Evolutionary conservation across 139 green algal species (phyloP).

Genomic region (Spirogloea muscicola): DNA sequence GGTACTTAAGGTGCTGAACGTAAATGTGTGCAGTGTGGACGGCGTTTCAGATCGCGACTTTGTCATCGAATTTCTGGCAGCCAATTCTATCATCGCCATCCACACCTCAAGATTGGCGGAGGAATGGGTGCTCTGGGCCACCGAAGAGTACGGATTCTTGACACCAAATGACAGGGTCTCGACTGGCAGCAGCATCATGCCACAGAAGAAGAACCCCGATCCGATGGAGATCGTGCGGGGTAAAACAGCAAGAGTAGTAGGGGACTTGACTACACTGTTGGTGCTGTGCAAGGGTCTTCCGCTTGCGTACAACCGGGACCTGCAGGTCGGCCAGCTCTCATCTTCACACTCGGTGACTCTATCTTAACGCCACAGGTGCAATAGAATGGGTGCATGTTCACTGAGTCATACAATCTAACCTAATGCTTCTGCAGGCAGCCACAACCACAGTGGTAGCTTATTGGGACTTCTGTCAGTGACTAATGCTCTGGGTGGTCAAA

Average conservation of each 20-base stretch:
- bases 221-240: slow-evolving; percentile 90
- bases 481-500: too few species aligned
- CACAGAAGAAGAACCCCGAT: slow-evolving; percentile 99
- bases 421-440: too few species aligned
- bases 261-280: slow-evolving; percentile 83
- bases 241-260: slow-evolving; percentile 76
- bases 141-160: slow-evolving; percentile 49
- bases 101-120: slow-evolving; percentile 75
- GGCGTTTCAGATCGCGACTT: slow-evolving; percentile 93
- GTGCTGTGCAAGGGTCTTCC: slow-evolving; percentile 89
- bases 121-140: slow-evolving; percentile 49
- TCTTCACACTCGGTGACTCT: too few species aligned
- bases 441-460: too few species aligned
- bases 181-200: slow-evolving; percentile 94
- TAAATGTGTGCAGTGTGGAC: slow-evolving; percentile 71
- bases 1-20: too few species aligned
- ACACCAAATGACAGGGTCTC: slow-evolving; percentile 45
- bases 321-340: slow-evolving; percentile 77
- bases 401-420: too few species aligned
- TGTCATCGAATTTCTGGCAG: slow-evolving; percentile 86
- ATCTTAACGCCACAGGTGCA: too few species aligned
- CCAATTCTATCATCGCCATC: slow-evolving; percentile 67
- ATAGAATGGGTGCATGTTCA: too few species aligned
- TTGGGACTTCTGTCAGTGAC: too few species aligned
- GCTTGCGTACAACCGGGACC: slow-evolving; percentile 99